Percentiles rank a stretch among this genome's conserved stretches.
These are phyloP conservation scores for Cordyceps pruinosa DNA, from an alignment of 2,329 filamentous ascomycete species.

Conservation along the genomic window DNA sequence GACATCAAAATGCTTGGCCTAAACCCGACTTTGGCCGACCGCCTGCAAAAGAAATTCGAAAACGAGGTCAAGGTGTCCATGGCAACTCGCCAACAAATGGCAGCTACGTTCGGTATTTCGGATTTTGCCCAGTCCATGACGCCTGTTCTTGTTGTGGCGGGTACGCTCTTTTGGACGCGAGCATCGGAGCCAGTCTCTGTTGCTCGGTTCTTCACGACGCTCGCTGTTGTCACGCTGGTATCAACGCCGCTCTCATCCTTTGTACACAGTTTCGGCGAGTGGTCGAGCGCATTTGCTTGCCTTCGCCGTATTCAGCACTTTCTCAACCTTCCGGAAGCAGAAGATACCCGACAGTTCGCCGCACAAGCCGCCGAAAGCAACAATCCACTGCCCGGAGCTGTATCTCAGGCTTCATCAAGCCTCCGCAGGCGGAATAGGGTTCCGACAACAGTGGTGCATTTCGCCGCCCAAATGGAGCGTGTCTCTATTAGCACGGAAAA, in stretches of 20 bases:
- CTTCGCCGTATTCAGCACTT: slow-evolving; percentile 1
- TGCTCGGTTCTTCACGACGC: not conserved
- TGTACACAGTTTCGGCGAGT: not conserved
- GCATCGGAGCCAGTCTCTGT: not conserved
- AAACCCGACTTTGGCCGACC: not conserved
- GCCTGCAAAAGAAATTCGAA: not conserved
- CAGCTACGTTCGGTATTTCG: not conserved
- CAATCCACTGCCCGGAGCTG: not conserved
- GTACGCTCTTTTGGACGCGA: slow-evolving; percentile 1
- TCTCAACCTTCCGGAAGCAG: not conserved
- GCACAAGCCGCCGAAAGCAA: not conserved
- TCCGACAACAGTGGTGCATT: not conserved
- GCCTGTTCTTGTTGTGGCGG: not conserved
- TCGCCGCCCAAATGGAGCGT: not conserved
- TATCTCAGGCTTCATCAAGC: not conserved
- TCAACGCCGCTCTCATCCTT: not conserved
- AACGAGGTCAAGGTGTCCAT: slow-evolving; percentile 1
- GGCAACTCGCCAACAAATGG: not conserved
- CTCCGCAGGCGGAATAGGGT: not conserved
- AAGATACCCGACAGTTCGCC: not conserved
- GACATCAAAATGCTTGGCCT: slow-evolving; percentile 4
- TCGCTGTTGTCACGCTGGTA: not conserved
- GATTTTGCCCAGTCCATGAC: not conserved
- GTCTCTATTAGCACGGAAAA: not conserved
- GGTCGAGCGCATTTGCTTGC: not conserved